phyloP scores from a whole-genome alignment of 805 yeast species.

The Cyberlindnera veronae region DNA sequence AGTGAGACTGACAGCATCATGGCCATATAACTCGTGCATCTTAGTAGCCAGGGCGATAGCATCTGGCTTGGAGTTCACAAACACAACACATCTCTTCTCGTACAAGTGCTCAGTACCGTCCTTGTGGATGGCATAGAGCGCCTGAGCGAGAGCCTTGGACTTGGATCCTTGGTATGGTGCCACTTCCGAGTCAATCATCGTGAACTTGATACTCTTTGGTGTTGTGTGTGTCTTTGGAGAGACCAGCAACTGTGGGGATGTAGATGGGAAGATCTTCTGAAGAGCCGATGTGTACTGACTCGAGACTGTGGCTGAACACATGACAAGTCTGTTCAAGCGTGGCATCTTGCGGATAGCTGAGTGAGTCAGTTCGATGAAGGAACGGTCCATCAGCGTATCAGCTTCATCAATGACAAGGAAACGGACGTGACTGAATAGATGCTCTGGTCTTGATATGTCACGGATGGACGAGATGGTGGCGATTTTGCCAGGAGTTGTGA shows the following conservation, averaged over 20 bases:
- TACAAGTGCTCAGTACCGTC: slow-evolving; percentile 77
- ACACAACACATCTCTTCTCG: slow-evolving; percentile 78
- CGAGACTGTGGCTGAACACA: slow-evolving; percentile 92
- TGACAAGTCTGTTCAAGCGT: slow-evolving; percentile 57
- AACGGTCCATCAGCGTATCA: slow-evolving; percentile 81
- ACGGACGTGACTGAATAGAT: slow-evolving; percentile 42
- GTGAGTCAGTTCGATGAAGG: slow-evolving; percentile 68
- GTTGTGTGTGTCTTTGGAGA: slow-evolving; percentile 80
- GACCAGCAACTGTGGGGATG: slow-evolving; percentile 52
- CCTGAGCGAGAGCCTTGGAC: slow-evolving; percentile 82
- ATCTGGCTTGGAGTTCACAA: slow-evolving; percentile 72
- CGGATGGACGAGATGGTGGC: slow-evolving; percentile 33
- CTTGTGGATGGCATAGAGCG: slow-evolving; percentile 75
- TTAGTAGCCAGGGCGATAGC: slow-evolving; percentile 56
- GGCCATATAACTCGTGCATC: slow-evolving; percentile 47
- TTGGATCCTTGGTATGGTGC: slow-evolving; percentile 85
- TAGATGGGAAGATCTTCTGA: slow-evolving; percentile 57
- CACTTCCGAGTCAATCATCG: slow-evolving; percentile 69
- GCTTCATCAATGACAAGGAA: slow-evolving; percentile 88
- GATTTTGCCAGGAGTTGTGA: slow-evolving; percentile 83
- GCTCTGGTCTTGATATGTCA: slow-evolving; percentile 36
- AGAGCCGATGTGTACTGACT: slow-evolving; percentile 65
- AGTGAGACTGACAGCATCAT: slow-evolving; percentile 61
- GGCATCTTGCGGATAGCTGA: slow-evolving; percentile 47
- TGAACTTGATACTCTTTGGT: slow-evolving; percentile 71